Evolutionary conservation across 805 yeast genomes (phyloP), one percentile per base, ranked within the genome.

Genomic region (Hanseniaspora jakobsenii): DNA sequence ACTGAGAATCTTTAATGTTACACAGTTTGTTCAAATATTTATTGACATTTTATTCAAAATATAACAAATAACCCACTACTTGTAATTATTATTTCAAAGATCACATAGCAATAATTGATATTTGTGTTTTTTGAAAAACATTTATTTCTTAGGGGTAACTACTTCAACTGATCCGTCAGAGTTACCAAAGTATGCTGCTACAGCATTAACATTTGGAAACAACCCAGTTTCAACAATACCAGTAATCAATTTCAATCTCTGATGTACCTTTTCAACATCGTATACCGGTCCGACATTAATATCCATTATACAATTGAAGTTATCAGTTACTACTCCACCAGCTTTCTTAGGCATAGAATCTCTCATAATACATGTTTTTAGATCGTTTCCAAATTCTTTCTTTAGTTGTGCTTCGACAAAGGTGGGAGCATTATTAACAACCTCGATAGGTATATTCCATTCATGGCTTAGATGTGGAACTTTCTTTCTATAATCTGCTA

Each of bases 391-490:
- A 44, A 62, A 47, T 39, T 53, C 52, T 32, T 57, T 56, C 40
- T 62, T 57, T 55, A 91, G 69, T 50, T 85, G 85, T 13, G 65
- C 64, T 6, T 71, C 63, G 17, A 91, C 89, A 56, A 81, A 81
- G 32, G 78, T 81, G 55, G 81, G 83, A 2, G 97, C 79, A 49
- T 75, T 73, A 38, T 96, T 96, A 18, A 91, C 91, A 39, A 91
- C 83, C 63, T 91, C 99, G 52, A 91, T 81, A 13, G 99, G 99
- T 10, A 91, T 79, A 49, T 97, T 97, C 98, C 98, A 91, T 30
- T 70, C 67, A 22, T 72, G 68, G 29, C 98, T 97, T 53, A 91
- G 71, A 28, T 67, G 57, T 19, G 74, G 69, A 17, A 93, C 77
- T 56, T 75, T 78, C 65, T 91, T 91, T 57, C 95, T 71, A 59